These are phyloP conservation scores for Brassica carinata DNA, from an alignment of 345 rosid species.

Conservation along the genomic window DNA sequence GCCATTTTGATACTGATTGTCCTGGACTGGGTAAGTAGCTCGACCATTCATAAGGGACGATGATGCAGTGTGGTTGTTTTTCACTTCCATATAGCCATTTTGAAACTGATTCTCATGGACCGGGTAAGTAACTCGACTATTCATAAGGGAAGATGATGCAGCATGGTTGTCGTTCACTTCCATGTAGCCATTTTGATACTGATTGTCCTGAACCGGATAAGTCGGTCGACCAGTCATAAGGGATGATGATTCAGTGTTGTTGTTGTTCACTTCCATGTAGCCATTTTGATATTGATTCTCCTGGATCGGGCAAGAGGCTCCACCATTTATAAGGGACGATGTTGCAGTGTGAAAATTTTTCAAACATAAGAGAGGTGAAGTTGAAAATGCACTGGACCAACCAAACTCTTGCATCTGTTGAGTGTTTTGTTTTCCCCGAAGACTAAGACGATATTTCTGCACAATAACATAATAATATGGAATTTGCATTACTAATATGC, in stretches of 20 bases:
- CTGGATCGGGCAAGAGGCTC: not conserved
- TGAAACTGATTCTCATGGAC: slow-evolving; percentile 10
- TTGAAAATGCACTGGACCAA: not conserved
- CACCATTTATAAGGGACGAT: not conserved
- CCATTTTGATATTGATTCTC: not conserved
- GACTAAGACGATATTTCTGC: slow-evolving; percentile 23
- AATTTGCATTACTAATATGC: not conserved
- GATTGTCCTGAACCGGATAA: not conserved
- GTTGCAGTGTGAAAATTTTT: not conserved
- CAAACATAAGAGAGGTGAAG: not conserved
- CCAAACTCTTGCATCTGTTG: not conserved
- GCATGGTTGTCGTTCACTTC: not conserved
- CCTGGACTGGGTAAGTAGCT: not conserved
- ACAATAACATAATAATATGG: not conserved
- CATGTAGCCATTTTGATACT: not conserved
- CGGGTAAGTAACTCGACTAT: not conserved
- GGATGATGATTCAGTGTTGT: not conserved
- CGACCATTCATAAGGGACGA: not conserved
- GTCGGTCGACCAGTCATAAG: not conserved
- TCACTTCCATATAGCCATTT: not conserved
- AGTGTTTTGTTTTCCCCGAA: not conserved
- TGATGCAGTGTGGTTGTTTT: not conserved
- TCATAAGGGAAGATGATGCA: not conserved
- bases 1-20: slow-evolving; percentile 5
- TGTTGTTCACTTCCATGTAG: not conserved